Base-by-base conservation (phyloP, 768 basidiomycete species). In the Solioccasus polychromus region DNA sequence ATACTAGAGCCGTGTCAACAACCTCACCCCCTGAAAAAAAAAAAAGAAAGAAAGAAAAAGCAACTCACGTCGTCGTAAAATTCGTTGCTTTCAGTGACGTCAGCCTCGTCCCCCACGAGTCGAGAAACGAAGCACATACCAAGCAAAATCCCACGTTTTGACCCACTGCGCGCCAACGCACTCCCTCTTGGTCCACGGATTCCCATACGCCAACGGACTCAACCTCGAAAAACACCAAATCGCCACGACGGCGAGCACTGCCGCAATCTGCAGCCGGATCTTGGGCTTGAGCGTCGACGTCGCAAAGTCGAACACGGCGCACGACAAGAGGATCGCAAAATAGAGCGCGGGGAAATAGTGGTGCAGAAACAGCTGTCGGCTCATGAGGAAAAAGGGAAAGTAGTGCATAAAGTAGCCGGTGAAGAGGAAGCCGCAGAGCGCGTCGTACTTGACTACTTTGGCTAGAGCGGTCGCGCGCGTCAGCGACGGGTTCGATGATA, bases 261-360 rank as follows among this genome's bases (percentile, higher is more conserved):
- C 83, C 0, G 87, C 92, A 25, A 92, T 81, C 59, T 95, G 90
- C 24, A 95, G 62, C 23, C 94, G 75, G 25, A 90, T 69, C 29
- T 80, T 74, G 0, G 92, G 90, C 25, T 84, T 76, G 8, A 98
- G 68, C 1, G 77, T 76, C 23, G 88, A 85, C 1, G 94, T 96
- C 29, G 82, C 66, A 37, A 93, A 76, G 66, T 99, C 96, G 57
- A 98, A 97, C 2, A 86, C 75, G 3, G 73, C 73, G 42, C 85
- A 85, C 22, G 76, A 75, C 19, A 92, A 72, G 11, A 99, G 78
- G 54, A 92, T 81, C n/a, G 87, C 83, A 55, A 89, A 94, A 61
- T 92, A 95, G n/a, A 99, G 73, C 0, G 94, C 92, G 0, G 95
- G 96, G 70, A 98, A 87, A 65, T 98, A 98, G 70, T 98, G 96